These are phyloP conservation scores for Sclerotinia subarctica DNA, from an alignment of 2,329 filamentous ascomycete genomes.

Conservation along the genomic window DNA sequence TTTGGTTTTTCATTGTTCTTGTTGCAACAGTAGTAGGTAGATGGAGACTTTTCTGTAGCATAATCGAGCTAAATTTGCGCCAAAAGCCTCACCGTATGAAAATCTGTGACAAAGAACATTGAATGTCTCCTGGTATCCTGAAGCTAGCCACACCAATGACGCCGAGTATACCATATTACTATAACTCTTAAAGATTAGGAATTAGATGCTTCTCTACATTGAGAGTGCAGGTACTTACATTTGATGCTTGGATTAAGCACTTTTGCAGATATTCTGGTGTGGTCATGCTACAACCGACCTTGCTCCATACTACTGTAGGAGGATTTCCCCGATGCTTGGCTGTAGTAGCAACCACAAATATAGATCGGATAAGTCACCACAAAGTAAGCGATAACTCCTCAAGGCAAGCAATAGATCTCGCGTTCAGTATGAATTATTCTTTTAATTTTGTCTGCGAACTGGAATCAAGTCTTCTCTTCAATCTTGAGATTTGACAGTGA, in stretches of 20 bases:
- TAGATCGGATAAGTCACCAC: background rate
- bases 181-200: background rate
- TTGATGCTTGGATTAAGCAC: background rate
- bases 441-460: background rate
- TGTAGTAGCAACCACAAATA: background rate
- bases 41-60: slow-evolving; percentile 32
- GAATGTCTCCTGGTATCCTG: background rate
- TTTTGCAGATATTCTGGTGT: background rate
- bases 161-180: background rate
- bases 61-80: slow-evolving; percentile 27
- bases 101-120: background rate
- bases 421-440: background rate
- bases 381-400: background rate
- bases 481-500: slow-evolving; percentile 32
- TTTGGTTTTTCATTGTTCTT: slow-evolving; percentile 31
- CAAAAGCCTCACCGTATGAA: background rate
- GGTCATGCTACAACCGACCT: background rate
- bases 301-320: background rate
- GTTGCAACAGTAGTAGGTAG: slow-evolving; percentile 29
- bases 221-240: background rate
- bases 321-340: background rate
- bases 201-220: background rate
- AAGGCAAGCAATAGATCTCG: background rate
- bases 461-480: slow-evolving; percentile 35
- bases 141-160: background rate